Base-by-base conservation (phyloP, 208 protist genomes). In the Trypanosoma platydactyli region DNA sequence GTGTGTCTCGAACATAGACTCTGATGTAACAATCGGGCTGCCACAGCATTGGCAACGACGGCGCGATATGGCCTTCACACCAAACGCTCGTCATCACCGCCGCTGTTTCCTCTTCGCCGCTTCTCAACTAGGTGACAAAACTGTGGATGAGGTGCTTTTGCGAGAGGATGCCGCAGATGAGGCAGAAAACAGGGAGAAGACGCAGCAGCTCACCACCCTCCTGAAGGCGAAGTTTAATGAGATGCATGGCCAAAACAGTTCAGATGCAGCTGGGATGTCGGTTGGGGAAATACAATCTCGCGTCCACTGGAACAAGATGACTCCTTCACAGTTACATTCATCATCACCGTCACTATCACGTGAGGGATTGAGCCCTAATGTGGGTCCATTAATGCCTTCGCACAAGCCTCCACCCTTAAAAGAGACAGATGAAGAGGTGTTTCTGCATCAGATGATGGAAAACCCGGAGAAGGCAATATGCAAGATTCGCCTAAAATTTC, bases 31-130 rank as follows among this genome's bases (percentile, higher is more conserved):
- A 1, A 59, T 94, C 49, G 85, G 88, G 16, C 76, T 86, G 25
- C 85, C 81, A 12, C 68, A 73, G 44, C 84, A 94, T 54, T 83
- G 88, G 13, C 76, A 77, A 11, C 76, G 84, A 5, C 83, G 85
- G 5, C 68, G 77, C 20, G 73, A 77, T 65, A 91, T 94, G 84
- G 76, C 85, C 5, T 59, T 83, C 54, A 91, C 83, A 4, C 88
- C 88, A 0, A 94, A 88, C 63, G 77, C 90, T 22, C 85, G 88
- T 29, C 76, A 88, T 71, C 58, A 76, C 59, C 81, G 87, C 41
- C 68, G 84, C 73, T 89, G 90, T 72, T 91, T 94, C 46, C 72
- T 91, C 57, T 92, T 94, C 64, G 88, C 88, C 18, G 81, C 83
- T 5, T 75, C 88, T 12, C 61, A 63, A 20, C 65, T 94, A 11